Evolutionary conservation across 441 rosid species (phyloP).

Genomic region (Capsella rubella): DNA sequence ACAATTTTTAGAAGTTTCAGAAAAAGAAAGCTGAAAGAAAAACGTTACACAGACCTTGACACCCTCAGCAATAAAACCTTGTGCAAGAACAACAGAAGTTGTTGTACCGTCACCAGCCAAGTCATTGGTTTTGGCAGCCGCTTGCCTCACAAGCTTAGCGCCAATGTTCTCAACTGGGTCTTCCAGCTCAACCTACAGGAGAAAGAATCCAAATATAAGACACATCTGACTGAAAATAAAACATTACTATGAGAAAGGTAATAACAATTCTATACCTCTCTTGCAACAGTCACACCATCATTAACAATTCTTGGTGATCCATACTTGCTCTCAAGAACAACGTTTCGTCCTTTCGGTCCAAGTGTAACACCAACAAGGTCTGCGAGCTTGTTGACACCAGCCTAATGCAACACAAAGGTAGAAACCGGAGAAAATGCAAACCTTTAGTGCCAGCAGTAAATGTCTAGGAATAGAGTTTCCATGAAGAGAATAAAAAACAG

Average conservation of each 20-base stretch:
- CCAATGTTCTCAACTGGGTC: constrained; percentile 98
- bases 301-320: constrained; percentile 97
- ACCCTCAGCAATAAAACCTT: constrained; percentile 95
- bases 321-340: constrained; percentile 97
- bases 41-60: constrained; percentile 68
- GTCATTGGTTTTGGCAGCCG: constrained; percentile 97
- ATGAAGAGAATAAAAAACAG: neutral
- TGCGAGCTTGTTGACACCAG: constrained; percentile 97
- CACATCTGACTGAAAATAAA: neutral
- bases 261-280: constrained; percentile 57
- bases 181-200: constrained; percentile 87
- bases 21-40: constrained; percentile 13
- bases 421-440: neutral
- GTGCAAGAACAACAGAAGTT: constrained; percentile 97
- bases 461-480: neutral
- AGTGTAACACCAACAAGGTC: constrained; percentile 97
- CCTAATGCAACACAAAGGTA: constrained; percentile 48
- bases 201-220: neutral
- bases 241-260: neutral
- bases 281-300: constrained; percentile 99
- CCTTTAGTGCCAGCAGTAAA: neutral
- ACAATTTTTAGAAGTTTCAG: neutral
- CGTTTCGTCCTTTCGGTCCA: constrained; percentile 97
- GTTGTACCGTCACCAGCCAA: constrained; percentile 98
- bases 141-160: constrained; percentile 95